Conservation (phyloP, 1,139 yeast species). For the Lodderomyces theae region DNA sequence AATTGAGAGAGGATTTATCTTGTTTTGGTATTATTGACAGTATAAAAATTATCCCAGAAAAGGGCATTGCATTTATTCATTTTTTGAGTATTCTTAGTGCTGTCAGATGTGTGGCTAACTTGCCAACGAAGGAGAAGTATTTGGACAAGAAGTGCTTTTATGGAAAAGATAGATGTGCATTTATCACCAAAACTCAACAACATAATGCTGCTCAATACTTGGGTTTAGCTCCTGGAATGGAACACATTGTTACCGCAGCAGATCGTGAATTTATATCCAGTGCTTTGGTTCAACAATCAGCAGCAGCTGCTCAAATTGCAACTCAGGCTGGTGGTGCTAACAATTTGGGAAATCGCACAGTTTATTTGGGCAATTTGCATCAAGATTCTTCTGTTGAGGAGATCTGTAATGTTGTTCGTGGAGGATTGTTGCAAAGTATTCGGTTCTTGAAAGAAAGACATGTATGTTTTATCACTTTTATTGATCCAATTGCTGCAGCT, state of each 20-base stretch:
- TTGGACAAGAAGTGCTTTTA: slow-evolving; percentile 57
- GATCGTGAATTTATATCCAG: slow-evolving; percentile 65
- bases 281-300: slow-evolving; percentile 64
- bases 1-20: slow-evolving; percentile 48
- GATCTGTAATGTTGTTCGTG: slow-evolving; percentile 89
- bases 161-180: slow-evolving; percentile 66
- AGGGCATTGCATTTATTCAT: slow-evolving; percentile 61
- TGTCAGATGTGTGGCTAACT: slow-evolving; percentile 55
- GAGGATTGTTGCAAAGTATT: slow-evolving; percentile 79
- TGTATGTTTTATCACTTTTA: slow-evolving; percentile 88
- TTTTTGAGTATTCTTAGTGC: slow-evolving; percentile 58
- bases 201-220: slow-evolving; percentile 95
- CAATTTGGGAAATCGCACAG: slow-evolving; percentile 87
- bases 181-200: slow-evolving; percentile 89
- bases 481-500: slow-evolving; percentile 90
- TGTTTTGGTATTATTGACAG: slow-evolving; percentile 56
- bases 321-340: slow-evolving; percentile 74
- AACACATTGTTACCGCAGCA: slow-evolving; percentile 75
- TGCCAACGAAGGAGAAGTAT: slow-evolving; percentile 54
- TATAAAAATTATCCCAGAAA: slow-evolving; percentile 55
- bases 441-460: slow-evolving; percentile 75
- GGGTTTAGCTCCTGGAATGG: slow-evolving; percentile 89
- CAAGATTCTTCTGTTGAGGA: slow-evolving; percentile 86
- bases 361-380: slow-evolving; percentile 84
- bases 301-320: slow-evolving; percentile 72